Percentiles rank a stretch among this genome's conserved stretches.
phyloP scores from a whole-genome alignment of 768 basidiomycete species.

The Termitomyces heimii region DNA sequence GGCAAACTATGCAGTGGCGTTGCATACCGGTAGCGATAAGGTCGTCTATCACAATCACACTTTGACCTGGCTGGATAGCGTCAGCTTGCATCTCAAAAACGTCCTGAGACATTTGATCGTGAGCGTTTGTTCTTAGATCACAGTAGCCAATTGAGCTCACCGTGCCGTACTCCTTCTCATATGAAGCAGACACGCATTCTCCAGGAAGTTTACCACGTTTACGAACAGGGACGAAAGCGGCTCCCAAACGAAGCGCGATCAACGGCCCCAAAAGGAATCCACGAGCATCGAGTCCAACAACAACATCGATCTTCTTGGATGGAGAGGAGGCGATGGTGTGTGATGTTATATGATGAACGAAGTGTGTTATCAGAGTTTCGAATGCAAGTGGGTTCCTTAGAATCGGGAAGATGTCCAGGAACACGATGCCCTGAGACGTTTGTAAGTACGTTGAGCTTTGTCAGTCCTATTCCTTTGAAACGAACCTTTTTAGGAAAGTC shows the following conservation, averaged over 20 bases:
- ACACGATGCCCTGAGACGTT: constrained; percentile 68
- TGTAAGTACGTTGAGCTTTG: neutral
- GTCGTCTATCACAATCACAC: constrained; percentile 87
- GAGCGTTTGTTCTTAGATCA: neutral
- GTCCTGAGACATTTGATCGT: constrained; percentile 46
- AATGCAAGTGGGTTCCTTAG: constrained; percentile 81
- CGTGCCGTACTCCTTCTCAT: constrained; percentile 91
- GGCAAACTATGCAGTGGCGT: neutral
- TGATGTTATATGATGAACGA: constrained; percentile 81
- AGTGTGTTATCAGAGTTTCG: constrained; percentile 87
- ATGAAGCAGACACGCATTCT: constrained; percentile 62
- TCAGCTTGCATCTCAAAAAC: constrained; percentile 94
- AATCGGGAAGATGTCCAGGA: constrained; percentile 94
- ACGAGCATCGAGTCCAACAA: constrained; percentile 93
- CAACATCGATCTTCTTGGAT: constrained; percentile 74
- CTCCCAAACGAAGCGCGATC: constrained; percentile 84
- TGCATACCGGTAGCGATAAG: constrained; percentile 86
- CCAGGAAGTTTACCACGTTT: constrained; percentile 97
- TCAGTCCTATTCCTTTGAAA: neutral
- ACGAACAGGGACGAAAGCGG: constrained; percentile 93
- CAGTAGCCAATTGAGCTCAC: constrained; percentile 34
- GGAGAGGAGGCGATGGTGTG: constrained; percentile 59
- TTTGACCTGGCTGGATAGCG: constrained; percentile 77
- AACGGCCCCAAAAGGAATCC: constrained; percentile 95
- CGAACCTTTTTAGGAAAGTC: constrained; percentile 90